Evolutionary conservation across 495 filamentous ascomycete species (phyloP).

Genomic region (Lentithecium fluviatile): DNA sequence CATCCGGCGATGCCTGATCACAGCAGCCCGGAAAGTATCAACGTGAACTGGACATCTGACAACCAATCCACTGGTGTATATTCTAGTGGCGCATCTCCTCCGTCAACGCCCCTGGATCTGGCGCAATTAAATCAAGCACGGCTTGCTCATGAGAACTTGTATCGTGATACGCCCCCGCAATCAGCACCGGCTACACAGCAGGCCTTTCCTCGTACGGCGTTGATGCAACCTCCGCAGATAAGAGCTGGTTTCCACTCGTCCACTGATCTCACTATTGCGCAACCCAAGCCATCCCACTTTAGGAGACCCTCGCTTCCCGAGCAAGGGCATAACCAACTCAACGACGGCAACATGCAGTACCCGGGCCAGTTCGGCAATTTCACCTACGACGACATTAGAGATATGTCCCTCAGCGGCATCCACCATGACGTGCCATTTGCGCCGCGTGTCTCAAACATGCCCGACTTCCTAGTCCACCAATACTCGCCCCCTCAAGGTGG

Average conservation of each 20-base stretch:
- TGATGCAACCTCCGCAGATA: conserved; percentile 31
- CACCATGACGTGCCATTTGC: conserved; percentile 27
- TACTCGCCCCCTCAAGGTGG: conserved; percentile 27
- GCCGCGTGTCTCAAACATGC: conserved; percentile 22
- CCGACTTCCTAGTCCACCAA: conserved; percentile 34
- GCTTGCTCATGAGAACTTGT: conserved; percentile 25
- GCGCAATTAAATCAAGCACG: conserved; percentile 34
- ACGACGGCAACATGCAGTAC: conserved; percentile 19
- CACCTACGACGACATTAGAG: conserved; percentile 20
- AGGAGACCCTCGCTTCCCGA: conserved; percentile 35
- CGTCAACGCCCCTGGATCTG: conserved; percentile 41
- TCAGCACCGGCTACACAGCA: conserved; percentile 46
- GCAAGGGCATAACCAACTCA: conserved; percentile 4
- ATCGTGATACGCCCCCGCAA: conserved; percentile 45
- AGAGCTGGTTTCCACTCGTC: conserved; percentile 24
- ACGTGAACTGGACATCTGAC: conserved; percentile 26
- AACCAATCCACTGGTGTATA: conserved; percentile 21
- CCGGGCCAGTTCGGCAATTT: conserved; percentile 18
- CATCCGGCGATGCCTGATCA: conserved; percentile 34
- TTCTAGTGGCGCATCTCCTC: conserved; percentile 39
- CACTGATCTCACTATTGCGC: conserved; percentile 26
- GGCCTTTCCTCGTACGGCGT: conserved; percentile 36
- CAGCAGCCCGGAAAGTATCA: conserved; percentile 29
- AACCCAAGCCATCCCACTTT: conserved; percentile 35
- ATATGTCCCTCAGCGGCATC: conserved; percentile 23